Percentiles rank a stretch among this genome's conserved stretches.
Conservation (phyloP, 768 basidiomycete species). For the Russula sp. region DNA sequence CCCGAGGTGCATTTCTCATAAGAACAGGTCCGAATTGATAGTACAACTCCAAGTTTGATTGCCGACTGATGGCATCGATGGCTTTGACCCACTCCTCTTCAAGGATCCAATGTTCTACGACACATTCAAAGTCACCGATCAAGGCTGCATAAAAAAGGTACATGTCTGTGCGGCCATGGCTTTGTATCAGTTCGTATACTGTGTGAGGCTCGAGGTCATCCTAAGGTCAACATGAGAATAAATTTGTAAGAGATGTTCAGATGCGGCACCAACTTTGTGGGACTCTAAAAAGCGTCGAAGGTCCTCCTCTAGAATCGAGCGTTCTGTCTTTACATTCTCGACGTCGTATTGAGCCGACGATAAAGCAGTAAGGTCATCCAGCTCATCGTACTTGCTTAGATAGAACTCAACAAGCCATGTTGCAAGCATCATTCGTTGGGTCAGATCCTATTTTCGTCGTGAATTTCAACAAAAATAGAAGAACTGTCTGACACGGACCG, state of each 20-base stretch:
- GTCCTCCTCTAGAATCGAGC: conserved; percentile 86
- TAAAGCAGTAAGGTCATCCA: conserved; percentile 91
- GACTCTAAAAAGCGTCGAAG: conserved; percentile 89
- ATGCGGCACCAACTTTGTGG: conserved; percentile 64
- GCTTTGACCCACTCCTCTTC: conserved; percentile 92
- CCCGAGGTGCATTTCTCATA: conserved; percentile 80
- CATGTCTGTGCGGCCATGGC: conserved; percentile 90
- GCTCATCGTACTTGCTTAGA: conserved; percentile 91
- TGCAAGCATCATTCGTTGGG: conserved; percentile 95
- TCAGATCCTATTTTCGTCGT: conserved; percentile 60
- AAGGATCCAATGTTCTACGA: conserved; percentile 88
- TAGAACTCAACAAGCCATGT: conserved; percentile 99
- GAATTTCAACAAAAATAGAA: not conserved
- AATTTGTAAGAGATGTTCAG: not conserved
- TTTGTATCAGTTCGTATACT: conserved; percentile 88
- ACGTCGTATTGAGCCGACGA: conserved; percentile 78
- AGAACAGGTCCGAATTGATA: conserved; percentile 90
- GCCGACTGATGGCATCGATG: conserved; percentile 80
- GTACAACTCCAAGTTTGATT: conserved; percentile 86
- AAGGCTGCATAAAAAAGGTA: conserved; percentile 84
- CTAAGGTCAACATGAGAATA: conserved; percentile 41
- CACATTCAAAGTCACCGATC: conserved; percentile 77
- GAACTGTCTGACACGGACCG: conserved; percentile 46
- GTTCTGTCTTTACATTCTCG: conserved; percentile 79
- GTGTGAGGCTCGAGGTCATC: conserved; percentile 80